Percentiles rank a stretch among this genome's conserved stretches.
Conservation (phyloP, 23 red algal species). For the Gracilaria gracilis region DNA sequence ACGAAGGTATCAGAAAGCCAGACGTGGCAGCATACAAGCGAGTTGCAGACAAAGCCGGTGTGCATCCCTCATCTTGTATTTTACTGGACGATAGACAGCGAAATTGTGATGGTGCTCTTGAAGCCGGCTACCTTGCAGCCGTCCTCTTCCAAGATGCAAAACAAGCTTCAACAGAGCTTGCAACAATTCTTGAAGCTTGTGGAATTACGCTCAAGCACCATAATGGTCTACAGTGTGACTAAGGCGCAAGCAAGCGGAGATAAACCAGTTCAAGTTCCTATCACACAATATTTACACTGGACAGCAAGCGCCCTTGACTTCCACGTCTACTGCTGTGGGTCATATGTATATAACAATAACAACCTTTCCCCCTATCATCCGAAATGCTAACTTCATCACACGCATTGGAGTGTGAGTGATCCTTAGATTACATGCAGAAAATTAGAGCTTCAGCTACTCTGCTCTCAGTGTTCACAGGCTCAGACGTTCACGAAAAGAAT, state of each 20-base stretch:
- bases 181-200: conserved; percentile 15
- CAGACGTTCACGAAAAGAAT: conserved; percentile 7
- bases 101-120: conserved; percentile 78
- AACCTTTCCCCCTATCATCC: conserved; percentile 17
- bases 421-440: conserved; percentile 28
- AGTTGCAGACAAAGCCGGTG: conserved; percentile 51
- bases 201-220: conserved; percentile 9
- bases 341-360: conserved; percentile 29
- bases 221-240: not conserved
- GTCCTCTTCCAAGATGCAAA: conserved; percentile 63
- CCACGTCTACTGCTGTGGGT: not conserved
- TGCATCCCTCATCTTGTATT: conserved; percentile 59
- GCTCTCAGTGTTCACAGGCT: conserved; percentile 1
- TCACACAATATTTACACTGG: conserved; percentile 46
- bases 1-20: conserved; percentile 88
- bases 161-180: conserved; percentile 37
- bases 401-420: not conserved
- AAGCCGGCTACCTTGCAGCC: conserved; percentile 69
- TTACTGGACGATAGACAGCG: conserved; percentile 88
- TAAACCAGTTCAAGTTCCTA: conserved; percentile 10
- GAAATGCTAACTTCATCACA: conserved; percentile 18
- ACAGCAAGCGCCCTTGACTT: conserved; percentile 10
- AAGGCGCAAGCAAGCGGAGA: not conserved
- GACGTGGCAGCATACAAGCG: conserved; percentile 59
- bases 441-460: conserved; percentile 4